These are phyloP conservation scores for Obba rivulosa DNA, from an alignment of 768 basidiomycete species.

Conservation along the genomic window DNA sequence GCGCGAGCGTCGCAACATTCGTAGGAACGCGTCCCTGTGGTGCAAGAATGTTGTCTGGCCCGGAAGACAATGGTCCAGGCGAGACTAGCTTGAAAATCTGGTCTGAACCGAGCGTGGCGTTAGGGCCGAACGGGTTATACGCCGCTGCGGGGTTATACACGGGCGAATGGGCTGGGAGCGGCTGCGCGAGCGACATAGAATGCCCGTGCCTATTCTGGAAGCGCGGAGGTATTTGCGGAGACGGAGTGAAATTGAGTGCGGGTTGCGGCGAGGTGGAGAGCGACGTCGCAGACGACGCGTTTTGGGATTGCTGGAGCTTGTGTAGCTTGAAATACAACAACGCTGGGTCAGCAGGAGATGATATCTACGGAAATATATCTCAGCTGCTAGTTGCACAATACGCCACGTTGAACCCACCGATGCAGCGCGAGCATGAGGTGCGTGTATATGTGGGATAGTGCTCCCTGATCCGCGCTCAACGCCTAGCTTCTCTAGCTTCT, in stretches of 20 bases:
- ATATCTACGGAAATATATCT: slow-evolving; percentile 49
- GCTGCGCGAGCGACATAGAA: slow-evolving; percentile 66
- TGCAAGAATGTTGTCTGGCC: slow-evolving; percentile 37
- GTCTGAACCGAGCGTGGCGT: slow-evolving; percentile 50
- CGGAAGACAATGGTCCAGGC: slow-evolving; percentile 20
- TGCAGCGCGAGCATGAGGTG: slow-evolving; percentile 77
- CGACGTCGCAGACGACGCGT: slow-evolving; percentile 44
- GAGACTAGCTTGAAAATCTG: slow-evolving; percentile 27
- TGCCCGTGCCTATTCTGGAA: slow-evolving; percentile 63
- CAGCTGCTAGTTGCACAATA: slow-evolving; percentile 6
- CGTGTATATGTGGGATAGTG: slow-evolving; percentile 55
- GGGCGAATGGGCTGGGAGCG: slow-evolving; percentile 35
- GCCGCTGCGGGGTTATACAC: slow-evolving; percentile 33
- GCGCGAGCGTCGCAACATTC: slow-evolving; percentile 39
- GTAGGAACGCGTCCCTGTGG: slow-evolving; percentile 53
- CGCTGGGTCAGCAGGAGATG: slow-evolving; percentile 85
- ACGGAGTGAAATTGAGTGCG: slow-evolving; percentile 47
- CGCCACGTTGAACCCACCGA: slow-evolving; percentile 50
- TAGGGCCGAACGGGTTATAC: slow-evolving; percentile 64
- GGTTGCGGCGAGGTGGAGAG: slow-evolving; percentile 64
- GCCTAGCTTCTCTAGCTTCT: slow-evolving; percentile 75
- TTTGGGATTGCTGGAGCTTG: slow-evolving; percentile 74
- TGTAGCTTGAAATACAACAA: slow-evolving; percentile 78
- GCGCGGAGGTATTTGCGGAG: slow-evolving; percentile 29
- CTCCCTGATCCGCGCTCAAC: slow-evolving; percentile 59